Evolutionary conservation across 2,329 filamentous ascomycete species (phyloP).

Genomic region (Fusarium duplospermum): DNA sequence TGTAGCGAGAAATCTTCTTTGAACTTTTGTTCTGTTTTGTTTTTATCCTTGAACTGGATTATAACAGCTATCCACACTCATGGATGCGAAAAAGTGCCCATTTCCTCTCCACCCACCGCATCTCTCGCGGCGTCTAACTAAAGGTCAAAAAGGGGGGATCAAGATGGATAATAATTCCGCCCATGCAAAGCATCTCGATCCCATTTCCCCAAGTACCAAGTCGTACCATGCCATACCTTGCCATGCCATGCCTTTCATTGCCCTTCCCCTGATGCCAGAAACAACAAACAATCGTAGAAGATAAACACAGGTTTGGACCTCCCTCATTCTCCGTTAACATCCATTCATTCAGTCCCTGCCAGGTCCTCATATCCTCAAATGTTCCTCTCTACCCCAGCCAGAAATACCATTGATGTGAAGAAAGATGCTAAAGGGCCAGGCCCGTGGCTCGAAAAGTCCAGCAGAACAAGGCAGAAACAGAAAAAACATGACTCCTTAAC

Average conservation of each 20-base stretch:
- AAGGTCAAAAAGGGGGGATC: background rate
- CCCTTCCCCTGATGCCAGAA: constrained; percentile 14
- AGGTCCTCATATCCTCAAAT: background rate
- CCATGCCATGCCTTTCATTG: background rate
- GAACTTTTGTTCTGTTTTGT: background rate
- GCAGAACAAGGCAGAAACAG: constrained; percentile 7
- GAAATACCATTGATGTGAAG: background rate
- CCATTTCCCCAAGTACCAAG: constrained; percentile 16
- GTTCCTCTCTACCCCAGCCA: background rate
- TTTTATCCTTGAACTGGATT: constrained; percentile 11
- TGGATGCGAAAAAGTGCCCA: constrained; percentile 13
- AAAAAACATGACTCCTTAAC: constrained; percentile 21
- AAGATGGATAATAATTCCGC: constrained; percentile 2
- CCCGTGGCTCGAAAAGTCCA: background rate
- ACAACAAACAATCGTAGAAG: constrained; percentile 7
- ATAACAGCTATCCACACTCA: background rate
- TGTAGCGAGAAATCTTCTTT: background rate
- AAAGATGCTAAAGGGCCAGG: background rate
- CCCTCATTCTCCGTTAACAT: background rate
- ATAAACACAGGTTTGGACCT: background rate
- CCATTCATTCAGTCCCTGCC: background rate
- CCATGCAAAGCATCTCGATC: background rate
- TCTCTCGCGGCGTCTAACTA: constrained; percentile 23
- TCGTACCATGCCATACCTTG: background rate
- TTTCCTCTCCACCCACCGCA: constrained; percentile 8